Conservation (phyloP, 257 asterid species). For the Capsicum chinense region DNA sequence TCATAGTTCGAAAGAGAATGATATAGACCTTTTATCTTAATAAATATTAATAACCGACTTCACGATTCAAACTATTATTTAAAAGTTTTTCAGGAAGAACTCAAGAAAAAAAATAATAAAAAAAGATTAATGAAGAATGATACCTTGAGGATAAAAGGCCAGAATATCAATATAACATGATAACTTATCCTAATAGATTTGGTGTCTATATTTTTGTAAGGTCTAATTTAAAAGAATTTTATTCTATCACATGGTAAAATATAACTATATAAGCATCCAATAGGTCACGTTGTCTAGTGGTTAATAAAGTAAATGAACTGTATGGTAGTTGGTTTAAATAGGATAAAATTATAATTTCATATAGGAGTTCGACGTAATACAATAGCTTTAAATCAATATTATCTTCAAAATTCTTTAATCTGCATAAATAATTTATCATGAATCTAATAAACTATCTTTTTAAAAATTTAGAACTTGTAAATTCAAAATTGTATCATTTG, state of each 20-base stretch:
- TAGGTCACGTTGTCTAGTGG: neutral
- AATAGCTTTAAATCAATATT: too few species aligned
- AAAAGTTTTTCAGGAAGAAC: neutral
- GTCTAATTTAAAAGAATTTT: neutral
- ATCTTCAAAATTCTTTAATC: too few species aligned
- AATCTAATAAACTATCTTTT: neutral
- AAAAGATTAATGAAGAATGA: neutral
- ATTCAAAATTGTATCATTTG: neutral
- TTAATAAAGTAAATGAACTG: neutral
- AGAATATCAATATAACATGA: neutral
- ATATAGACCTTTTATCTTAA: neutral
- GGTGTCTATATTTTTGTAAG: neutral
- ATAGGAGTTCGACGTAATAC: neutral
- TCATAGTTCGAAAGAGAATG: too few species aligned
- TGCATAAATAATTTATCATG: too few species aligned
- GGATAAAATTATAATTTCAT: neutral
- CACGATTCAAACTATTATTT: accelerated
- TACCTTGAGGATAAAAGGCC: neutral
- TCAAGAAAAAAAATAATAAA: neutral
- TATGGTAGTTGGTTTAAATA: neutral
- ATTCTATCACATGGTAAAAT: neutral
- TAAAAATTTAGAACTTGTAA: neutral
- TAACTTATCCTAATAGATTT: neutral
- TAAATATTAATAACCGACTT: neutral
- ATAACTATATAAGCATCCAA: too few species aligned